These are phyloP conservation scores for Alternaria triticimaculans DNA, from an alignment of 2,329 filamentous ascomycete species.

Conservation along the genomic window DNA sequence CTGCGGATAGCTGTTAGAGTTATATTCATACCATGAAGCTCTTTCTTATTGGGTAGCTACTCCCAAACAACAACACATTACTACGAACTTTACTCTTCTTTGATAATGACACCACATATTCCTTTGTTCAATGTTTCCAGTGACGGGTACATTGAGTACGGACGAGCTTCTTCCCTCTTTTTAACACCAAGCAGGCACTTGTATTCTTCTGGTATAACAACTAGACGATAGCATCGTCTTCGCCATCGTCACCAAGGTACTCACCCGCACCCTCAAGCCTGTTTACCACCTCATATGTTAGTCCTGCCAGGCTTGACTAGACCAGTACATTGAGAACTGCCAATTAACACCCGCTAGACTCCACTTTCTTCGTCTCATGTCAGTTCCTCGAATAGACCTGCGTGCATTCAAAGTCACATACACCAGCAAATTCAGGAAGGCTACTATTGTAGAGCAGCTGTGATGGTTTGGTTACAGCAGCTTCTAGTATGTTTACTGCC, in stretches of 20 bases:
- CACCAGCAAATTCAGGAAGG: rapidly evolving
- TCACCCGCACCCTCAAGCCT: background rate
- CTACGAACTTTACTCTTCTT: background rate
- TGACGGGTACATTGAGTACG: background rate
- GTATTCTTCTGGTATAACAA: no score
- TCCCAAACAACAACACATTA: background rate
- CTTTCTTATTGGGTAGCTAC: background rate
- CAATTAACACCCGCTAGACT: background rate
- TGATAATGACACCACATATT: background rate
- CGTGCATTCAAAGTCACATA: background rate
- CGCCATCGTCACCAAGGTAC: background rate
- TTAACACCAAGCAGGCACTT: no score
- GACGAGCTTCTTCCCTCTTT: background rate
- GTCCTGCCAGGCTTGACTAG: background rate
- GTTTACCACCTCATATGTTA: background rate
- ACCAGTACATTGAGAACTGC: background rate
- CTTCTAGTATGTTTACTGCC: background rate
- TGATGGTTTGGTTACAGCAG: no score
- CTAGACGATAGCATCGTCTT: background rate
- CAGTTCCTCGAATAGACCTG: background rate
- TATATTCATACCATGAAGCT: background rate
- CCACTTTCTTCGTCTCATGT: background rate
- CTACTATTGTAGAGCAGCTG: background rate
- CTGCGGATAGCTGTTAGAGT: background rate
- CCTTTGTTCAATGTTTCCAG: background rate